Evolutionary conservation across 2,329 filamentous ascomycete species (phyloP), one percentile per base, ranked within the genome.

Genomic region (Didymella arachidicola): DNA sequence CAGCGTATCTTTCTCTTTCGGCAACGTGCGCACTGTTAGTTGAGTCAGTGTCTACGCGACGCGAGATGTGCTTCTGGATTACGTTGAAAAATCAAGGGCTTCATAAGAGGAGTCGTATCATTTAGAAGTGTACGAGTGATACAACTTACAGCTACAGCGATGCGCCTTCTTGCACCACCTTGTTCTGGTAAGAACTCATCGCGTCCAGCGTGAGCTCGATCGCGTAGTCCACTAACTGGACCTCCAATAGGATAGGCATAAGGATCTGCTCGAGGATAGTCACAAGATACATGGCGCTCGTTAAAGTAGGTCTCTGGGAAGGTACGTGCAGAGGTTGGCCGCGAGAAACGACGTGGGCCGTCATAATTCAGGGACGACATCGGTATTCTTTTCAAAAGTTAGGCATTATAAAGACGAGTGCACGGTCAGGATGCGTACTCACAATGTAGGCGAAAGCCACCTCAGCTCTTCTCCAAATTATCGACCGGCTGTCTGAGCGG

Each of bases 1-100:
- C 94, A 98, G 67, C 92, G 89, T 69, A 98, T 98, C 82, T 98
- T 98, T 59, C 94, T 87, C 79, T 94, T 93, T 60, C 94, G 87
- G 78, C 94, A 98, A 66, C 94, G 87, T 34, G 87, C 87, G 76
- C 94, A 98, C 94, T 97, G 64, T 6, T 6, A 43, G 8, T 8
- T 12, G 14, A 29, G 19, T 69, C 16, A 59, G 50, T 27, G 12
- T 7, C 12, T 43, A 14, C 7, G 6, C 12, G 25, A 43, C 25
- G 11, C 3, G 3, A 14, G 14, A 1, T 3, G 25, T 26, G 22
- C 14, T n/a, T 11, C 41, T 43, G 14, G 41, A 25, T 14, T 27
- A 10, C 4, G 16, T 16, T 27, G 14, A 12, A 7, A 6, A 6
- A 12, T 43, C 11, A 2, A 6, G 14, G 19, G 45, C 7, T 10